A percentile compares a stretch with the other conserved stretches of the same genome.
These are phyloP conservation scores for Houttuynia cordata DNA, from an alignment of 164 flowering plant genomes.

Conservation along the genomic window DNA sequence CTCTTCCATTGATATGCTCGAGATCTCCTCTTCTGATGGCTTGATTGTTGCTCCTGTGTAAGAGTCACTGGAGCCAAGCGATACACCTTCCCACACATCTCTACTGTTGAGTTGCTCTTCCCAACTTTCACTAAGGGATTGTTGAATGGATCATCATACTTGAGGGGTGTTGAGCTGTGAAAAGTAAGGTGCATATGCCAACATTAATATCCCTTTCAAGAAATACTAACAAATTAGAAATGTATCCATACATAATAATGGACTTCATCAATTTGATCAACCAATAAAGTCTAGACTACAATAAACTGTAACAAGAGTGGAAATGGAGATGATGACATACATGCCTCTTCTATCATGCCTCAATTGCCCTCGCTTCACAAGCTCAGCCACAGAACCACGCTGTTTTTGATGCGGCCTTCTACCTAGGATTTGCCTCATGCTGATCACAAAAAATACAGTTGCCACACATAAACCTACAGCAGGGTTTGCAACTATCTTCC, in stretches of 20 bases:
- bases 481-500: constrained; percentile 18
- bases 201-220: neutral
- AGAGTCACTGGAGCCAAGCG: constrained; percentile 87
- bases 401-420: constrained; percentile 34
- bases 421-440: constrained; percentile 29
- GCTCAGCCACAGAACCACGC: constrained; percentile 90
- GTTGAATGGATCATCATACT: constrained; percentile 92
- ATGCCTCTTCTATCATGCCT: constrained; percentile 99
- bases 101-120: constrained; percentile 60
- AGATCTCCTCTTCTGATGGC: constrained; percentile 88
- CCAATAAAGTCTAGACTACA: neutral
- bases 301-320: no score
- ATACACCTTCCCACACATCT: constrained; percentile 93
- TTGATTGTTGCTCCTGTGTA: constrained; percentile 56
- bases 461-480: constrained; percentile 40
- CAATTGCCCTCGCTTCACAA: constrained; percentile 90
- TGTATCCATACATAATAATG: no score
- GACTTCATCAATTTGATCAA: neutral
- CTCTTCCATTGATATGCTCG: constrained; percentile 99
- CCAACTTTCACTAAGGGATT: constrained; percentile 79
- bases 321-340: constrained; percentile 34
- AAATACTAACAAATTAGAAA: neutral
- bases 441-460: constrained; percentile 31
- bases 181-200: neutral
- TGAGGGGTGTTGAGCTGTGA: constrained; percentile 66